Base-by-base conservation (phyloP, 108 stramenopile genomes). In the Cylindrotheca closterium region DNA sequence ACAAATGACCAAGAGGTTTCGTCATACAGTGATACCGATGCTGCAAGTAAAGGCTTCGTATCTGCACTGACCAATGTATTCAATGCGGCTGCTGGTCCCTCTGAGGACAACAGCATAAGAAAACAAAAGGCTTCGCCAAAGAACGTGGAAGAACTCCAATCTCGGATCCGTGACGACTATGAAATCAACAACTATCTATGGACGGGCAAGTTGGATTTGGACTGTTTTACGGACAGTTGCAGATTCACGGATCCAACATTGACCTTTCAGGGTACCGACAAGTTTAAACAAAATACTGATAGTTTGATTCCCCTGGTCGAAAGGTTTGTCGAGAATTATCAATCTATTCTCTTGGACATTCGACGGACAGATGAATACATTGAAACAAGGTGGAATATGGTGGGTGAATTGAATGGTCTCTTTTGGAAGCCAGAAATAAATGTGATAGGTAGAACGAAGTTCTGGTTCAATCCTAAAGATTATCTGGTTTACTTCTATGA, bases 311-410 rank as follows among this genome's bases (percentile, higher is more conserved):
- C 86, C n/a, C 28, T 88, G 58, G 82, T 92, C 0, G 68, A 81
- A 22, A 72, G 56, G 30, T 63, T 88, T 15, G 55, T 83, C 25
- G 71, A 69, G 37, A 58, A 76, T 34, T 61, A 75, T 47, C 58
- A 65, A 51, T 87, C 86, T 45, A 59, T 73, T 4, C 63, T 92
- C n/a, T 61, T 92, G 58, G 63, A 73, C 28, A 91, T 88, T 57
- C 1, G 29, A 34, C 32, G 30, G 4, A 57, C 48, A 1, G 25
- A 69, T 23, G 29, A 34, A 19, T 92, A 83, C 51, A 60, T 92
- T 32, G 60, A 92, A 67, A 88, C 80, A 23, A 66, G 87, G 52
- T 92, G 91, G 91, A 92, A 88, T 42, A 92, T 92, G 87, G 73
- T 92, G 8, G 91, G 91, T 15, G 77, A 82, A 45, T 67, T 92